Evolutionary conservation across 805 yeast genomes (phyloP), one percentile per base, ranked within the genome.

Genomic region (Cyberlindnera xishuangbannaensis): DNA sequence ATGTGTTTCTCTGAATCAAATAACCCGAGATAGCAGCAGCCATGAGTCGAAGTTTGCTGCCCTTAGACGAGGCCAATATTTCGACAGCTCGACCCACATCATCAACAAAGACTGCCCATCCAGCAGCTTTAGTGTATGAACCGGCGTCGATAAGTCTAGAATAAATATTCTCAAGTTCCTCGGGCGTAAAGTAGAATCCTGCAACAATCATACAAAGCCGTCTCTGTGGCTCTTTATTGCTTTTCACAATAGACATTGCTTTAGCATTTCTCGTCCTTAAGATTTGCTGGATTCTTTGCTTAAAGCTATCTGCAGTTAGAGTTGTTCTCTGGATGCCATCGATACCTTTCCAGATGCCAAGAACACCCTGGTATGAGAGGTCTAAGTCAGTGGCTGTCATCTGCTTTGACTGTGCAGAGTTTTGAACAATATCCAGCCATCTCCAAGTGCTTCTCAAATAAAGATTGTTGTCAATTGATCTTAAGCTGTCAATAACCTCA

Each of bases 71-170:
- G 0, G 83, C 76, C 34, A 90, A 62, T n/a, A 86, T 80, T 27
- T 75, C 76, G 4, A 88, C 83, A 0, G 97, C 95, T 31, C 77
- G 69, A 3, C 73, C 69, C 3, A 90, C 83, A 55, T 87, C 84
- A 6, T 95, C 96, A 53, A 85, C 90, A 56, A 90, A 90, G 0
- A 87, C 88, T 0, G 97, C 97, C 95, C 95, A 85, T 0, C 95
- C 97, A 1, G 97, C 98, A 1, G 98, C 97, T 52, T 90, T 79
- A 41, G 87, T 95, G 41, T 71, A 72, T 39, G 73, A 71, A 0
- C 83, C 87, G 12, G 62, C 56, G 0, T 61, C 56, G 15, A 79
- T 73, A 25, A 90, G 64, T 25, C 66, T 64, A 15, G 61, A 59
- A 25, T 83, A 68, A 41, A 80, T 77, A 25, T 71, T 76, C 44